Evolutionary conservation across 2,329 filamentous ascomycete species (phyloP).

Genomic region (Colletotrichum chrysophilum): DNA sequence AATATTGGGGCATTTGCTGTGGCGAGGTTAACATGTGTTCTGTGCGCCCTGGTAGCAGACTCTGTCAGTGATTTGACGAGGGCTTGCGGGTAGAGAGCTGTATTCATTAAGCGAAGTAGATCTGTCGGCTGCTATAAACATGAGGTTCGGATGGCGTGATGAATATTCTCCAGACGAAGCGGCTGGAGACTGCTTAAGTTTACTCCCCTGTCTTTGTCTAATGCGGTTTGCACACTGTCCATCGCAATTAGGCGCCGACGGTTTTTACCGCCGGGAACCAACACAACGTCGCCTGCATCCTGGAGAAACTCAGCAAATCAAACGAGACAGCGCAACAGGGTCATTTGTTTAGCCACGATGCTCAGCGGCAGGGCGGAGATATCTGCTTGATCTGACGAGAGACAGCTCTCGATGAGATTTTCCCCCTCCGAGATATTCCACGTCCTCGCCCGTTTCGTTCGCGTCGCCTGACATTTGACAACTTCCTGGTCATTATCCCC

Average conservation of each 20-base stretch:
- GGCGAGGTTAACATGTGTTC: not conserved
- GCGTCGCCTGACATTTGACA: not conserved
- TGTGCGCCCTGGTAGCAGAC: not conserved
- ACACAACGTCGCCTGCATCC: not conserved
- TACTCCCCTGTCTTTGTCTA: not conserved
- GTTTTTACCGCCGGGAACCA: not conserved
- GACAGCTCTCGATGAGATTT: not conserved
- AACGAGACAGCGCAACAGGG: not conserved
- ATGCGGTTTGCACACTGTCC: not conserved
- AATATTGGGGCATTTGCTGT: not conserved
- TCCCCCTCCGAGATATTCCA: not conserved
- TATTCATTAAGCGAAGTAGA: not conserved
- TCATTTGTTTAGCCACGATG: not conserved
- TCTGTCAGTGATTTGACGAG: not conserved
- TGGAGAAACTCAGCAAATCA: not conserved
- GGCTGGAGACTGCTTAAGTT: not conserved
- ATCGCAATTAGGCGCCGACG: not conserved
- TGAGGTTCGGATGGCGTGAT: not conserved
- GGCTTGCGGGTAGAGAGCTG: not conserved
- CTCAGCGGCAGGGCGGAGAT: not conserved
- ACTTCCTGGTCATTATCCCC: not conserved
- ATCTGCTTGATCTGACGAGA: not conserved
- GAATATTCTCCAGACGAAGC: not conserved
- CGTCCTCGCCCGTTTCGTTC: not conserved
- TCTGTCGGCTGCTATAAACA: not conserved